These are phyloP conservation scores for Trichoderma sp. DNA, from an alignment of 2,329 filamentous ascomycete species.

Conservation along the genomic window DNA sequence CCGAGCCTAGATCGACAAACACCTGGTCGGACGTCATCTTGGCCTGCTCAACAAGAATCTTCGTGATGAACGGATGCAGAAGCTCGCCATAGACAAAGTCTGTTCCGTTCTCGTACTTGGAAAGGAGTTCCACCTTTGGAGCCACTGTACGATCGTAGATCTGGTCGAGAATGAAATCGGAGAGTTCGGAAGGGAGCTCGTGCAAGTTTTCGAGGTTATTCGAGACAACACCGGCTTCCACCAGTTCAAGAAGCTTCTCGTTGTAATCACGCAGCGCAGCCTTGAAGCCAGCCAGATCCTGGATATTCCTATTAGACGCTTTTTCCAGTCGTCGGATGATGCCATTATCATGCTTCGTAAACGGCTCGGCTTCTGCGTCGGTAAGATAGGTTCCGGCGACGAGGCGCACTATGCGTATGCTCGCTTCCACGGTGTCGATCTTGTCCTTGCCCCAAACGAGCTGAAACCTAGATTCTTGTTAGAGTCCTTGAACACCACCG, in stretches of 20 bases:
- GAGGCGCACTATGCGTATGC: conserved; percentile 69
- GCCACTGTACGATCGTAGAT: conserved; percentile 93
- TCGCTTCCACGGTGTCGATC: conserved; percentile 76
- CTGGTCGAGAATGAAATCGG: conserved; percentile 82
- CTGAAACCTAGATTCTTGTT: conserved; percentile 49
- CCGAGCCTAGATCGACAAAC: conserved; percentile 93
- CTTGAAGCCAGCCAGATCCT: conserved; percentile 69
- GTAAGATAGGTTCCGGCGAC: conserved; percentile 79
- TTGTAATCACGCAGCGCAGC: conserved; percentile 79
- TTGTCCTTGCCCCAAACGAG: conserved; percentile 78
- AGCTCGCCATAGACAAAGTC: conserved; percentile 96
- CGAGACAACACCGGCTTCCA: conserved; percentile 71
- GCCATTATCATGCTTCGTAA: conserved; percentile 73
- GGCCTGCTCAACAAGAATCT: conserved; percentile 76
- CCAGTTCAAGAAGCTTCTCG: conserved; percentile 63
- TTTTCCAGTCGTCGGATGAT: conserved; percentile 77
- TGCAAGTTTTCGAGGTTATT: conserved; percentile 71
- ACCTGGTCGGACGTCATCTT: conserved; percentile 79
- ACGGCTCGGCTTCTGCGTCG: conserved; percentile 65
- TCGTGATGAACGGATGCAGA: conserved; percentile 78
- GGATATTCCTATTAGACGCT: conserved; percentile 68
- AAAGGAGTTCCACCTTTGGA: conserved; percentile 80
- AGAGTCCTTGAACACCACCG: not conserved
- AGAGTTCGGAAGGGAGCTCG: conserved; percentile 70
- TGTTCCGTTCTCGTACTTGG: conserved; percentile 84